phyloP scores from a whole-genome alignment of 139 green algal species.

The Chlamydomonas schloesseri region DNA sequence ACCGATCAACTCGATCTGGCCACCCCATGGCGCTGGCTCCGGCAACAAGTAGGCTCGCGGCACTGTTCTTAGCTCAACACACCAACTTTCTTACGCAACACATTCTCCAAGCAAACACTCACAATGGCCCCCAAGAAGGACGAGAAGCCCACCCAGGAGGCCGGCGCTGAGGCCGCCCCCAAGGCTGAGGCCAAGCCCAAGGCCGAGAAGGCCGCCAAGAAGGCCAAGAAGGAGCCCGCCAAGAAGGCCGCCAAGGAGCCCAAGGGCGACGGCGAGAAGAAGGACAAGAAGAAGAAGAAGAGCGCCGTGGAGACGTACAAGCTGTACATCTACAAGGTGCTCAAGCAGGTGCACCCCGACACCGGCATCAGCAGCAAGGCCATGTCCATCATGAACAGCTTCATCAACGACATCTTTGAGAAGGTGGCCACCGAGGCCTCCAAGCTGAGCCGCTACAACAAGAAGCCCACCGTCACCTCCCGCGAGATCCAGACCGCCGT shows the following conservation, averaged over 20 bases:
- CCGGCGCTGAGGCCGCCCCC: not conserved
- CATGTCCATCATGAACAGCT: conserved; percentile 94
- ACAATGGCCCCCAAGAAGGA: not conserved
- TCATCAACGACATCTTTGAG: conserved; percentile 86
- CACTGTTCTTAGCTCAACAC: no score
- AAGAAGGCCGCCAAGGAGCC: conserved; percentile 7
- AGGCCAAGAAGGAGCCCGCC: not conserved
- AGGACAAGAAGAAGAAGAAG: conserved; percentile 64
- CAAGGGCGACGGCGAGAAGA: conserved; percentile 18
- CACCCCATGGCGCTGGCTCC: no score
- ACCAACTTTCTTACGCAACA: no score
- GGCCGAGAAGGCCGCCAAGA: not conserved
- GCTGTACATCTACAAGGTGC: conserved; percentile 99
- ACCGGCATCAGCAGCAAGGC: conserved; percentile 96
- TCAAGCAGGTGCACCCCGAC: conserved; percentile 94
- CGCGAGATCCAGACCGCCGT: conserved; percentile 87
- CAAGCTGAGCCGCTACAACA: conserved; percentile 63
- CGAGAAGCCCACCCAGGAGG: not conserved
- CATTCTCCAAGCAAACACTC: no score
- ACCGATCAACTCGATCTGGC: no score
- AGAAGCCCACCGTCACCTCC: conserved; percentile 59
- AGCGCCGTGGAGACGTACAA: conserved; percentile 91
- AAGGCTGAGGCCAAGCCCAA: not conserved
- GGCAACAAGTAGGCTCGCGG: no score
- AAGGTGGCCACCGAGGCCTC: conserved; percentile 85